Evolutionary conservation across 129 eudicot genomes (phyloP).

Genomic region (Pulicaria dysenterica): DNA sequence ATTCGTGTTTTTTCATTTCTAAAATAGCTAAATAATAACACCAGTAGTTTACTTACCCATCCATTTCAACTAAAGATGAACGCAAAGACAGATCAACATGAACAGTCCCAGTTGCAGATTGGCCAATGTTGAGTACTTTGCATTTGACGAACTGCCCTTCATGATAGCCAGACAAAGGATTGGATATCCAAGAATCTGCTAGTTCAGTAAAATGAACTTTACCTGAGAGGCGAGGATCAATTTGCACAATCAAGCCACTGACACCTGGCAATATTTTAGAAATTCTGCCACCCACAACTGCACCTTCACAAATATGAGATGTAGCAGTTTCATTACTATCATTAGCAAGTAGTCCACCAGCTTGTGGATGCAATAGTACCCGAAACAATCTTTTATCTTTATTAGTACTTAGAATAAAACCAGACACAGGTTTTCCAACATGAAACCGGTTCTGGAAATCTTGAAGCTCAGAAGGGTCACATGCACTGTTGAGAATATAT

Average conservation of each 20-base stretch:
- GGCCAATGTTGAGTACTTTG: conserved; percentile 58
- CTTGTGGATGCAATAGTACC: conserved; percentile 46
- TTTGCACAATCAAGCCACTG: conserved; percentile 83
- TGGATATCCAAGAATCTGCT: conserved; percentile 53
- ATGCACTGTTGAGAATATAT: conserved; percentile 67
- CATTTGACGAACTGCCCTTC: conserved; percentile 94
- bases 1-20: neutral
- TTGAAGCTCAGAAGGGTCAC: conserved; percentile 67
- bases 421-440: conserved; percentile 63
- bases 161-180: conserved; percentile 74
- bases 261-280: conserved; percentile 86
- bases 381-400: conserved; percentile 71
- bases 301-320: conserved; percentile 59
- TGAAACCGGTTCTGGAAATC: conserved; percentile 64
- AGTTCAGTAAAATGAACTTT: conserved; percentile 89
- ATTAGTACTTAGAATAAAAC: conserved; percentile 51
- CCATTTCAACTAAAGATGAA: conserved; percentile 33
- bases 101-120: conserved; percentile 56
- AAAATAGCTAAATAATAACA: neutral
- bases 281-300: conserved; percentile 73
- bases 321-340: conserved; percentile 35
- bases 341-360: conserved; percentile 31
- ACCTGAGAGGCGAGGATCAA: conserved; percentile 74
- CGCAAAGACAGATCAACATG: conserved; percentile 85
- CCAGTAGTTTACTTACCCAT: conserved; percentile 40